Evolutionary conservation across 345 rosid genomes (phyloP).

Genomic region (Clausena lansium): DNA sequence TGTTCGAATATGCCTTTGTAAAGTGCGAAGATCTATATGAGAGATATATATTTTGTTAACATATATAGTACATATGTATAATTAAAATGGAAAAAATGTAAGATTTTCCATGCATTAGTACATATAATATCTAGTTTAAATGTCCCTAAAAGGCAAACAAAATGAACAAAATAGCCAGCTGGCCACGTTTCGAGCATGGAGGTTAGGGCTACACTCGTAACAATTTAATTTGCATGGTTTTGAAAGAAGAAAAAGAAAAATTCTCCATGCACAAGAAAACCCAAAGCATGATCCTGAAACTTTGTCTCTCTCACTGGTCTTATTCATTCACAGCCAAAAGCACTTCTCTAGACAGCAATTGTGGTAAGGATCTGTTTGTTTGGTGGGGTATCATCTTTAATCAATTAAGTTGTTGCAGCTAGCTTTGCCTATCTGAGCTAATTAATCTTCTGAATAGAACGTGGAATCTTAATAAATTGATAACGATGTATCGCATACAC

Average conservation of each 20-base stretch:
- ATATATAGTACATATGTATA: no score
- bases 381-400: not conserved
- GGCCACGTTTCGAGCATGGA: slow-evolving; percentile 12
- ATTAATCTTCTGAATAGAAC: not conserved
- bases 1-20: no score
- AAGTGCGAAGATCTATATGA: no score
- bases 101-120: not conserved
- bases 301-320: not conserved
- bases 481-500: not conserved
- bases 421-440: not conserved
- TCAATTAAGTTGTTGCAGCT: not conserved
- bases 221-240: not conserved
- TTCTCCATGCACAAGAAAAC: not conserved
- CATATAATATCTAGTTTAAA: not conserved
- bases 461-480: not conserved
- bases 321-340: not conserved
- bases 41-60: no score
- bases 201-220: slow-evolving; percentile 15
- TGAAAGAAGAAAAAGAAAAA: not conserved
- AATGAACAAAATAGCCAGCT: slow-evolving; percentile 1
- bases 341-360: not conserved
- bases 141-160: not conserved
- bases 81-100: no score
- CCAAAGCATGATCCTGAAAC: not conserved
- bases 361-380: not conserved